These are phyloP conservation scores for Trichosporon sp. DNA, from an alignment of 1,284 basidiomycete genomes.

Conservation along the genomic window DNA sequence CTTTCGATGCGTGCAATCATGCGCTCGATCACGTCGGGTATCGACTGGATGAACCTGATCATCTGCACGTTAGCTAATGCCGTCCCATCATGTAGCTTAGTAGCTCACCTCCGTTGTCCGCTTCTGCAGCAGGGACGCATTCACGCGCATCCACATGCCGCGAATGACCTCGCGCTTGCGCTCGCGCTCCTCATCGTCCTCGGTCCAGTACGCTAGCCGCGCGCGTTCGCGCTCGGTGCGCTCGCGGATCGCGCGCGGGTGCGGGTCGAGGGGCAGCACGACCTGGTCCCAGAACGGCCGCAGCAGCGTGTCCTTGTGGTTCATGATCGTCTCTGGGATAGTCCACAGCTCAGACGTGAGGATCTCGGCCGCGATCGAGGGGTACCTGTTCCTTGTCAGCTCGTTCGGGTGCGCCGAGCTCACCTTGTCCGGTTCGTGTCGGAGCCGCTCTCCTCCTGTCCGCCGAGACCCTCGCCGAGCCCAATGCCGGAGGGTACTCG, in stretches of 20 bases:
- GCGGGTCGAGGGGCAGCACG: slow-evolving; percentile 57
- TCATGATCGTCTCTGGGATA: slow-evolving; percentile 85
- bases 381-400: slow-evolving; percentile 66
- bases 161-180: slow-evolving; percentile 59
- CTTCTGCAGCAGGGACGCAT: slow-evolving; percentile 79
- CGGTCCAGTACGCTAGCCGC: slow-evolving; percentile 44
- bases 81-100: no score
- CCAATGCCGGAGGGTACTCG: slow-evolving; percentile 31
- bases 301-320: slow-evolving; percentile 64
- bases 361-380: slow-evolving; percentile 92
- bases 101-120: slow-evolving; percentile 80
- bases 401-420: neutral
- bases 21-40: slow-evolving; percentile 80
- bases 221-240: slow-evolving; percentile 50
- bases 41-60: slow-evolving; percentile 83
- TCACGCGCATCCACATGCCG: slow-evolving; percentile 74
- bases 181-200: slow-evolving; percentile 56
- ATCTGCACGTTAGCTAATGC: slow-evolving; percentile 63
- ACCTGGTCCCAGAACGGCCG: slow-evolving; percentile 91
- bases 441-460: slow-evolving; percentile 33
- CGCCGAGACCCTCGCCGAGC: slow-evolving; percentile 41
- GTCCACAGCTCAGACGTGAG: slow-evolving; percentile 94
- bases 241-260: slow-evolving; percentile 36
- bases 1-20: slow-evolving; percentile 85
- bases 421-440: slow-evolving; percentile 42